phyloP scores from a whole-genome alignment of 2,329 filamentous ascomycete genomes.

The Penicillium verrucosum region DNA sequence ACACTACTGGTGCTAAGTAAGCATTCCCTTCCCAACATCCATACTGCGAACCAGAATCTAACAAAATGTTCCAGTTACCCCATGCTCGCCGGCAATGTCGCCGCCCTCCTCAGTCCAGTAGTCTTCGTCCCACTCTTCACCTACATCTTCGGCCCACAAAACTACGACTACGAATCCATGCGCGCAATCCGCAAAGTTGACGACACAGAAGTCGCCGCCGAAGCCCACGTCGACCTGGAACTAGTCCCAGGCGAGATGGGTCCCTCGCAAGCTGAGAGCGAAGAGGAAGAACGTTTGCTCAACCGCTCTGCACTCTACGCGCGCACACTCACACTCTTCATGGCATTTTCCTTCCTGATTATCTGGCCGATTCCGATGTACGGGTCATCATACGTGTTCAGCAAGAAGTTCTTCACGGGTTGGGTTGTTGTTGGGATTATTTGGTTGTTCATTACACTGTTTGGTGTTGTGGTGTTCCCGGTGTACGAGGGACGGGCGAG shows the following conservation, averaged over 20 bases:
- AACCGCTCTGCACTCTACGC: slow-evolving; percentile 55
- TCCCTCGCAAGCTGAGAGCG: slow-evolving; percentile 36
- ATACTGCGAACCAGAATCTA: not conserved
- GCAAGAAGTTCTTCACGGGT: slow-evolving; percentile 75
- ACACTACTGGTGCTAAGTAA: slow-evolving; percentile 72
- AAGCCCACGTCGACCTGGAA: slow-evolving; percentile 64
- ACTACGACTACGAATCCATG: slow-evolving; percentile 88
- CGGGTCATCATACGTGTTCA: slow-evolving; percentile 75
- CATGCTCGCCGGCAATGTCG: slow-evolving; percentile 84
- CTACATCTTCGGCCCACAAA: slow-evolving; percentile 63
- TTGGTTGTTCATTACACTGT: slow-evolving; percentile 71
- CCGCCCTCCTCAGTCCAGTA: slow-evolving; percentile 72
- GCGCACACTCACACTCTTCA: slow-evolving; percentile 55
- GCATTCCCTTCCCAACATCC: slow-evolving; percentile 9
- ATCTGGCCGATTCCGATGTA: slow-evolving; percentile 95
- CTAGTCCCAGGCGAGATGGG: slow-evolving; percentile 53
- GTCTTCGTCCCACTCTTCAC: slow-evolving; percentile 76
- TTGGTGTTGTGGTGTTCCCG: slow-evolving; percentile 76
- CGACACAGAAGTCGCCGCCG: slow-evolving; percentile 67
- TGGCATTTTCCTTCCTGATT: slow-evolving; percentile 70
- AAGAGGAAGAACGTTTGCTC: slow-evolving; percentile 50
- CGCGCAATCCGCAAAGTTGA: slow-evolving; percentile 72
- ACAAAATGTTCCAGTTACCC: slow-evolving; percentile 51
- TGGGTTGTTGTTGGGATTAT: slow-evolving; percentile 75
- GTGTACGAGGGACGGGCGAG: slow-evolving; percentile 73